Conservation (phyloP, 495 filamentous ascomycete species). For the Penicillium riverlandense region DNA sequence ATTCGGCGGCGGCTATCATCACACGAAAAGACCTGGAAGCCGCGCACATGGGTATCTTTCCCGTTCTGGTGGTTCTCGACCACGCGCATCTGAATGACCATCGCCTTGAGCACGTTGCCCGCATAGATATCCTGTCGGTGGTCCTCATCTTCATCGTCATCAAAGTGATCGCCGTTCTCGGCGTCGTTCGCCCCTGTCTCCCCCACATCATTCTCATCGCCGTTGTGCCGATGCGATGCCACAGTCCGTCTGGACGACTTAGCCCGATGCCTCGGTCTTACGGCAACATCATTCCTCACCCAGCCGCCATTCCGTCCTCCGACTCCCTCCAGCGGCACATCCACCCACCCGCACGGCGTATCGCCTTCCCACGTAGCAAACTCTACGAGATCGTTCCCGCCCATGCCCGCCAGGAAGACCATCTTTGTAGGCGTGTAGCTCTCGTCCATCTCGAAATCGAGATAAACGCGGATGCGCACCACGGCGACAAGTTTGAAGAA, state of each 20-base stretch:
- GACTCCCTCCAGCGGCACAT: slow-evolving; percentile 69
- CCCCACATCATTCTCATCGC: neutral
- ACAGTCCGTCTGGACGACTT: no score
- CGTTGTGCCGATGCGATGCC: no score
- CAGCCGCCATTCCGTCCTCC: slow-evolving; percentile 38
- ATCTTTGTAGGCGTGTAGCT: slow-evolving; percentile 96
- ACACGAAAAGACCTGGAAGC: slow-evolving; percentile 80
- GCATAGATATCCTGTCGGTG: slow-evolving; percentile 29
- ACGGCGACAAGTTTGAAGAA: slow-evolving; percentile 91
- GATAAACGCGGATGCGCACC: slow-evolving; percentile 72
- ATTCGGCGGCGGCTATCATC: slow-evolving; percentile 45
- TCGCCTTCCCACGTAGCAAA: slow-evolving; percentile 72
- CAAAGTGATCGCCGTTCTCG: slow-evolving; percentile 13
- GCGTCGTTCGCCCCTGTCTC: slow-evolving; percentile 4
- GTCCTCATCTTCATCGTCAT: no score
- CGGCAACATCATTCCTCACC: slow-evolving; percentile 16
- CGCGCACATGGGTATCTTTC: slow-evolving; percentile 94
- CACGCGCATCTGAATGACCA: slow-evolving; percentile 78
- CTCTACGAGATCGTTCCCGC: slow-evolving; percentile 76
- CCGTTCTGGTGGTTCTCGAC: slow-evolving; percentile 98
- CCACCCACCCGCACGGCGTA: slow-evolving; percentile 81
- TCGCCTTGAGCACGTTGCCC: slow-evolving; percentile 70
- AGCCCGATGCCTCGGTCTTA: neutral
- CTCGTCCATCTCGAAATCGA: slow-evolving; percentile 89
- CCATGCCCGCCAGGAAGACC: slow-evolving; percentile 75